Base-by-base conservation (phyloP, 129 eudicot genomes). In the Erigeron canadensis region DNA sequence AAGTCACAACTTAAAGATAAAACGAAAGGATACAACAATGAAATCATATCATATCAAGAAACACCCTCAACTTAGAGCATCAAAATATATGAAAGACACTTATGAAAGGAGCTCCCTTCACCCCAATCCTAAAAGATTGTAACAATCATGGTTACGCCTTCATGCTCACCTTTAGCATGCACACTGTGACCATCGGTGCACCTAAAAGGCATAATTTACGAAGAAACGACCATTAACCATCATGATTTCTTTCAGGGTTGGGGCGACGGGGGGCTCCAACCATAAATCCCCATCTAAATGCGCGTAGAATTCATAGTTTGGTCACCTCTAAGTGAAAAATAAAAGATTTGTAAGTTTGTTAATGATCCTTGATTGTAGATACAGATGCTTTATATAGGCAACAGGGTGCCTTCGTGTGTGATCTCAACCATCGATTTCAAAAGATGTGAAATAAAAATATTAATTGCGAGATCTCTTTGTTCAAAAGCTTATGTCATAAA, bases 81-180 rank as follows among this genome's bases (percentile, higher is more conserved):
- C 63, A 60, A 4, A 17, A 2, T 12, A 38, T 7, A 70, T 5
- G 7, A 41, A 11, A 61, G 81, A 9, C 59, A 44, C 21, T 78
- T 44, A 78, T 13, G 72, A 2, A 48, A 69, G 81, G 87, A 84
- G 84, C 87, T 84, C 87, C 80, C 82, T 84, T 84, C 88, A 84
- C 81, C 84, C 88, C 88, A 83, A 83, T 63, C 68, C 77, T 50
- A 79, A 83, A 74, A 75, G 81, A 78, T 50, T 7, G 75, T 53
- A 68, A 71, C 17, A 73, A 63, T 39, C 53, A 42, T 71, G 55
- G 60, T 70, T 68, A 74, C 71, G 1, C 50, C 19, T 75, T 78
- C 81, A 78, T 78, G 80, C 77, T 48, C 69, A 78, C 70, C 63
- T 22, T 62, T 73, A 37, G 76, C 63, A 48, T 75, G 81, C 81